Evolutionary conservation across 805 yeast species (phyloP).

Genomic region (Schizosaccharomyces cryophilus): DNA sequence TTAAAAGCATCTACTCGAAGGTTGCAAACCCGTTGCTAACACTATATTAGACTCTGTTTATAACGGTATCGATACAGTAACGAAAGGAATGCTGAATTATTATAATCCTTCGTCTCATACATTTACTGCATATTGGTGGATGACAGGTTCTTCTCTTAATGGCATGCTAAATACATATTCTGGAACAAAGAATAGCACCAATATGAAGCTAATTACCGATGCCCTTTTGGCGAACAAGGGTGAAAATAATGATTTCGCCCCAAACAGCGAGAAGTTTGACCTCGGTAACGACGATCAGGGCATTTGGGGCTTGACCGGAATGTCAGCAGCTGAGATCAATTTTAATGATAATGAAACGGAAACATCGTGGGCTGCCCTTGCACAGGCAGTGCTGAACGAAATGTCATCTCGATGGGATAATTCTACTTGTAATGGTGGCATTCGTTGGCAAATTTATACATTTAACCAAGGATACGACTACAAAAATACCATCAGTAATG

Average conservation of each 20-base stretch:
- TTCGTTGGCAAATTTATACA: conserved; percentile 77
- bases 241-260: conserved; percentile 41
- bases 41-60: conserved; percentile 17
- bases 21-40: background rate
- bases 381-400: conserved; percentile 71
- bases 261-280: conserved; percentile 54
- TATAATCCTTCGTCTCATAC: conserved; percentile 25
- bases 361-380: conserved; percentile 50
- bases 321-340: conserved; percentile 66
- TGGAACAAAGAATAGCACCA: conserved; percentile 38
- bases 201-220: conserved; percentile 27
- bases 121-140: background rate
- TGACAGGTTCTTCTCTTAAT: background rate
- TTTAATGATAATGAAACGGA: conserved; percentile 36
- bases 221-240: conserved; percentile 49
- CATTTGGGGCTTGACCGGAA: conserved; percentile 71
- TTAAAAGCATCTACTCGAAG: no score
- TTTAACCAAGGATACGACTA: conserved; percentile 77
- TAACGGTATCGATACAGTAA: conserved; percentile 26
- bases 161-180: background rate
- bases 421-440: conserved; percentile 41
- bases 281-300: conserved; percentile 91
- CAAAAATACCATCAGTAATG: conserved; percentile 73
- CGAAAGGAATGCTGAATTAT: conserved; percentile 42
- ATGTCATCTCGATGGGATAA: conserved; percentile 64